Evolutionary conservation across 2,329 filamentous ascomycete genomes (phyloP), one percentile per base, ranked within the genome.

Genomic region (Leptographium wingfieldii): DNA sequence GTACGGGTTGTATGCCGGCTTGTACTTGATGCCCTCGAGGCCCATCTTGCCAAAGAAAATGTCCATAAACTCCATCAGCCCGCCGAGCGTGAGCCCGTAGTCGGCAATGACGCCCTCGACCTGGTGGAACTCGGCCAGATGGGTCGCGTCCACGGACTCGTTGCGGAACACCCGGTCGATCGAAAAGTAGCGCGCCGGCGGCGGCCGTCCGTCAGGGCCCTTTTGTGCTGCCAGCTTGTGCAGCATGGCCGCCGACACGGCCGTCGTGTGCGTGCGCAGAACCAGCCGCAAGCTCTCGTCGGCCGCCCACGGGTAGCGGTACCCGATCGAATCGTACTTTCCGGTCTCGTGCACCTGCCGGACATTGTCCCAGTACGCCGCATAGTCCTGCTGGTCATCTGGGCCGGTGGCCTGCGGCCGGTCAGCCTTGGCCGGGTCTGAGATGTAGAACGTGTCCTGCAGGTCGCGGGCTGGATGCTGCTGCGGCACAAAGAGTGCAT

Each of bases 141-240:
- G 94, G 10, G 94, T 99, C 16, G 92, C 92, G 69, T 99, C 94
- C 61, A 99, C 92, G 3, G 90, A 90, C 75, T 99, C 94, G 73
- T 99, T 99, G 66, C 90, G 85, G 86, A 99, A 99, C 63, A 99
- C 94, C 59, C 94, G 85, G 74, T 99, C 94, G 71, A 99, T 99
- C 63, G 90, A 96, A 79, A 99, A 99, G 78, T 96, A 97, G 63
- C 92, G 86, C n/a, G 90, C 91, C 43, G 83, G 80, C 19, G 80
- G 81, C 55, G 81, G 80, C 58, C 77, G 76, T 55, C 83, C 82
- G 67, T 85, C 81, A 5, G 90, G 88, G 16, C 89, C 87, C 62
- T 89, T 91, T 35, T 58, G 60, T 60, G 87, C 82, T 33, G 94
- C 91, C 58, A 99, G 82, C 70, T 91, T 91, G 76, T 96, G 86